Evolutionary conservation across 208 protist species (phyloP), one percentile per base, ranked within the genome.

Genomic region (Wallacemonas sp.): DNA sequence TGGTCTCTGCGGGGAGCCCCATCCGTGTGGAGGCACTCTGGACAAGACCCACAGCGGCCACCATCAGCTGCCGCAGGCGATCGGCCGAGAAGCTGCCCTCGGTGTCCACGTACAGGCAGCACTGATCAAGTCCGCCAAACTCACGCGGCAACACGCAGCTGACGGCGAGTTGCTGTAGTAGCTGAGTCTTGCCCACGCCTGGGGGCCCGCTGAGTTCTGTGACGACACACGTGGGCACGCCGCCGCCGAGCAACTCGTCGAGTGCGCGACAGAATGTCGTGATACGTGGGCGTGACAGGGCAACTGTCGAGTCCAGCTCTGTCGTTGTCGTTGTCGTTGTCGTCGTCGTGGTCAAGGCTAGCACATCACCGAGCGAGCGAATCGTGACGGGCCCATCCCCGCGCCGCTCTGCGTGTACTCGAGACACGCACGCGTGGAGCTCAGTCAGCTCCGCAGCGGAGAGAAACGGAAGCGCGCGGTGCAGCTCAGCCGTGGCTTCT

Each of bases 161-260:
- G 33, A 97, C 84, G 33, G 90, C 84, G 5, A 98, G 74, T 54
- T 98, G 95, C 76, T 97, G 76, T 16, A 86, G 65, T 33, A 97
- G 26, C 69, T 98, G 95, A 29, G 95, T 98, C 63, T 98, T 98
- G 22, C 95, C 95, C 7, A 87, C 88, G 3, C 95, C 95, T 16
- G 95, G 95, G 7, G 89, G 81, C 3, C 95, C 95, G 29, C 79
- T 81, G 8, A 98, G 22, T 70, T 98, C 92, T 7, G 85, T 93
- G 8, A 98, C 71, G 11, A 61, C 36, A 0, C 77, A 77, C 1
- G 82, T 75, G n/a, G 44, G 76, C 2, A 97, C 50, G 10, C 94
- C 94, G 36, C 76, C 76, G 14, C 87, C 84, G 1, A 98, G 79
- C 29, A 94, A 54, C 29, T 79, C 50, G 65, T 98, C 94, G 4